Evolutionary conservation across 2,329 filamentous ascomycete species (phyloP), one percentile per base, ranked within the genome.

Genomic region (Mollisiaceae sp.): DNA sequence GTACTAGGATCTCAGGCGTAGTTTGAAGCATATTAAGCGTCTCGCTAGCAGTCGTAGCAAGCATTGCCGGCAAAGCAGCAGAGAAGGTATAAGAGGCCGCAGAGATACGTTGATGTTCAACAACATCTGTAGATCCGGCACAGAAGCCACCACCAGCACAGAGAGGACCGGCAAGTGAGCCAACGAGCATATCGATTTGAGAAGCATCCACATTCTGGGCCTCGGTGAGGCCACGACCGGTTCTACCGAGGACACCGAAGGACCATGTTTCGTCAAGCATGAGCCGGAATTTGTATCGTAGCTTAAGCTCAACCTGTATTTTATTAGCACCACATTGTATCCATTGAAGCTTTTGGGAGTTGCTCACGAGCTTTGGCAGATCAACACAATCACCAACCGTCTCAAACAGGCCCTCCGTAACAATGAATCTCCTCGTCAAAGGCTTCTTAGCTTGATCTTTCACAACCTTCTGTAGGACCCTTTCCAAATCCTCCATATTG

Each of bases 261-360:
- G 94, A 97, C 90, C 92, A 97, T 1, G 94, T 97, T 82, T 99
- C 95, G 78, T 99, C 95, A 43, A 99, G 88, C 70, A 98, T 97
- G 64, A 99, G 87, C 73, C 95, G 93, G 82, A 98, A 99, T 81
- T 97, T 99, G 86, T 98, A 97, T 78, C 91, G 92, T 72, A 94
- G 89, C 80, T 97, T 97, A 72, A 99, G 84, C 77, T 97, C 94
- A 69, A 98, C 84, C 90, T 92, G 4, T 18, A 58, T 27, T n/a
- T 39, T 3, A 58, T 39, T 12, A 20, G 45, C 6, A 22, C 9
- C 36, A 38, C 27, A 9, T 14, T 8, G 4, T 32, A 27, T 1
- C 9, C 50, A 35, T 35, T 32, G 24, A 52, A 27, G n/a, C 11
- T 1, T 18, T 47, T 54, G 50, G 12, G 22, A 2, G 11, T 32